These are phyloP conservation scores for Globisporangium paddicum DNA, from an alignment of 352 stramenopile genomes.

Conservation along the genomic window DNA sequence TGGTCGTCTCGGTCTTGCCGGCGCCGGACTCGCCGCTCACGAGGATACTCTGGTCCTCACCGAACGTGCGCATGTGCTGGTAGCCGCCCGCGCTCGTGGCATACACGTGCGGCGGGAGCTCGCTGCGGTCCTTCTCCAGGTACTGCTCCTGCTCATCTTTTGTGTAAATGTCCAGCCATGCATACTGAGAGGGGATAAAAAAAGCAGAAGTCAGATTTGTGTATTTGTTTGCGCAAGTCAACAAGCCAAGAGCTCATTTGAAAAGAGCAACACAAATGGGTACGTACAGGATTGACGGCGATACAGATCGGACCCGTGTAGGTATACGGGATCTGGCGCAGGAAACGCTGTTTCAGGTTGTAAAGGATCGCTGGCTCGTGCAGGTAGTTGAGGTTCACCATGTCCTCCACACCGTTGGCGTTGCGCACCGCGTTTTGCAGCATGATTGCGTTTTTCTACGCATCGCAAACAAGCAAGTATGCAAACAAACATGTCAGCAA, in stretches of 20 bases:
- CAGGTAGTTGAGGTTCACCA: conserved; percentile 88
- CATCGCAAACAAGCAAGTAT: conserved; percentile 3
- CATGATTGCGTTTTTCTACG: conserved; percentile 71
- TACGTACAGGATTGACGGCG: conserved; percentile 94
- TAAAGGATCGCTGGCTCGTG: conserved; percentile 91
- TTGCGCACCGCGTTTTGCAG: conserved; percentile 62
- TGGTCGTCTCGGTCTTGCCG: conserved; percentile 93
- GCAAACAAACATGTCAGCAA: conserved; percentile 1
- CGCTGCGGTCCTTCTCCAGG: conserved; percentile 55
- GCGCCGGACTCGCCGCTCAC: conserved; percentile 85
- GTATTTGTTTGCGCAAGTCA: neutral
- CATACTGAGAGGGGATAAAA: conserved; percentile 57
- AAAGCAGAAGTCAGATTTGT: neutral
- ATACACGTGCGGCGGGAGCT: conserved; percentile 80
- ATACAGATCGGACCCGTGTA: conserved; percentile 97
- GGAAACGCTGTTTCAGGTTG: conserved; percentile 88
- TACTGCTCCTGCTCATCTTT: conserved; percentile 79
- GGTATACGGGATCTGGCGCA: conserved; percentile 92
- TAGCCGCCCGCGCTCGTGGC: conserved; percentile 71
- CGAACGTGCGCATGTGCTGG: conserved; percentile 81
- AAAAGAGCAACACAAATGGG: neutral
- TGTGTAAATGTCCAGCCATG: conserved; percentile 89
- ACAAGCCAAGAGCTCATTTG: neutral
- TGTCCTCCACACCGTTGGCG: conserved; percentile 67
- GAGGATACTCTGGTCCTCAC: conserved; percentile 83